Conservation (phyloP, 148 eudicot genomes). For the Heliamphora exappendiculata region DNA sequence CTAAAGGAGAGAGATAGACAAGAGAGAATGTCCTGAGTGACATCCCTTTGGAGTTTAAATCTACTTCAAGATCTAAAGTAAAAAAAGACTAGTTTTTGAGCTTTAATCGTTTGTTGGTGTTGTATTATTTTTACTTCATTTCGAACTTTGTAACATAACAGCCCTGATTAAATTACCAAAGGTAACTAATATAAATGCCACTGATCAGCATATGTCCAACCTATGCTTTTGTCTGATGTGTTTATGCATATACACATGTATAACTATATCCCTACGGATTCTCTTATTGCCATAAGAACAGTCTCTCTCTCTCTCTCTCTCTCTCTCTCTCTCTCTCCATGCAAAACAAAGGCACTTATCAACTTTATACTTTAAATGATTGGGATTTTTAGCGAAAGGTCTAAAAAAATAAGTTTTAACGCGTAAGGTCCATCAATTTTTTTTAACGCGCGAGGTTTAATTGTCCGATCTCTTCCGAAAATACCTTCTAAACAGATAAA, state of each 20-base stretch:
- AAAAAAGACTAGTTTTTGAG: neutral
- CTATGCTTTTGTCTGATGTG: neutral
- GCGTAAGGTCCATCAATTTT: no score
- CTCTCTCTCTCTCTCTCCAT: conserved; percentile 2
- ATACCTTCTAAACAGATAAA: no score
- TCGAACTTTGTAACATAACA: neutral
- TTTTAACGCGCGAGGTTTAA: no score
- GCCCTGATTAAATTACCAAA: neutral
- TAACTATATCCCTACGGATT: neutral
- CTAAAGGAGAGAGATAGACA: neutral
- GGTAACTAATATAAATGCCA: neutral
- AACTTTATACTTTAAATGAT: conserved; percentile 45
- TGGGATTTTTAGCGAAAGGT: no score
- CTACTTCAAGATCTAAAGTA: neutral
- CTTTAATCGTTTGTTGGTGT: neutral
- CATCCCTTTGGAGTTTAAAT: neutral
- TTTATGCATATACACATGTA: no score
- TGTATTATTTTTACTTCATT: neutral
- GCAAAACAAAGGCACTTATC: conserved; percentile 21
- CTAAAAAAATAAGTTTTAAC: no score
- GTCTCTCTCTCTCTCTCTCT: conserved; percentile 1
- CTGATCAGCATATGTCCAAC: neutral
- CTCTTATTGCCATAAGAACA: conserved; percentile 2
- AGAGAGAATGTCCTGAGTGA: neutral
- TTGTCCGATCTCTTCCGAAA: no score